These are phyloP conservation scores for Saturnispora mendoncae DNA, from an alignment of 805 yeast species.

Conservation along the genomic window DNA sequence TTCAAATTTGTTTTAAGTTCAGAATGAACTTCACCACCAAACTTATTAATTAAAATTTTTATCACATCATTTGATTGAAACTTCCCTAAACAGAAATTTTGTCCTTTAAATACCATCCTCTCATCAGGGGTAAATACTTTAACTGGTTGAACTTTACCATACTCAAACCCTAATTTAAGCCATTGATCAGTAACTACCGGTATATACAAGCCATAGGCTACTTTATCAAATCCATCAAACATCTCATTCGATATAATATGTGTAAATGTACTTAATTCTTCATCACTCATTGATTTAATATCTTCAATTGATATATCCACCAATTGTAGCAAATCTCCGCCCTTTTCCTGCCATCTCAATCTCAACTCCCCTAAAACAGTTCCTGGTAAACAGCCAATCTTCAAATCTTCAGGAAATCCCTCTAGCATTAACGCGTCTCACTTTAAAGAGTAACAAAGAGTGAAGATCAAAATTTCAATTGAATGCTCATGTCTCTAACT, in stretches of 20 bases:
- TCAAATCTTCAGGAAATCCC: constrained; percentile 6
- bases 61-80: constrained; percentile 52
- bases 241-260: constrained; percentile 44
- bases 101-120: constrained; percentile 49
- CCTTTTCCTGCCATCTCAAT: background rate
- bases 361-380: background rate
- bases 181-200: constrained; percentile 60
- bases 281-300: constrained; percentile 12
- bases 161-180: constrained; percentile 41
- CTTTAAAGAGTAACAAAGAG: background rate
- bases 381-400: background rate
- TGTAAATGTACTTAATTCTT: constrained; percentile 20
- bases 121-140: constrained; percentile 69
- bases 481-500: too few relatives aligned
- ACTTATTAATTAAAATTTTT: constrained; percentile 55
- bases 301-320: constrained; percentile 8
- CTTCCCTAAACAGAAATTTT: constrained; percentile 50
- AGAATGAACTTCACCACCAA: constrained; percentile 71
- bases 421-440: background rate
- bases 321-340: constrained; percentile 1
- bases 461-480: too few relatives aligned
- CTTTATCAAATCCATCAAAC: constrained; percentile 35
- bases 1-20: constrained; percentile 63
- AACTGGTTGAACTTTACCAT: constrained; percentile 37
- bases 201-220: constrained; percentile 44